Evolutionary conservation across 257 asterid genomes (phyloP), one percentile per base, ranked within the genome.

Genomic region (Rhazya stricta): DNA sequence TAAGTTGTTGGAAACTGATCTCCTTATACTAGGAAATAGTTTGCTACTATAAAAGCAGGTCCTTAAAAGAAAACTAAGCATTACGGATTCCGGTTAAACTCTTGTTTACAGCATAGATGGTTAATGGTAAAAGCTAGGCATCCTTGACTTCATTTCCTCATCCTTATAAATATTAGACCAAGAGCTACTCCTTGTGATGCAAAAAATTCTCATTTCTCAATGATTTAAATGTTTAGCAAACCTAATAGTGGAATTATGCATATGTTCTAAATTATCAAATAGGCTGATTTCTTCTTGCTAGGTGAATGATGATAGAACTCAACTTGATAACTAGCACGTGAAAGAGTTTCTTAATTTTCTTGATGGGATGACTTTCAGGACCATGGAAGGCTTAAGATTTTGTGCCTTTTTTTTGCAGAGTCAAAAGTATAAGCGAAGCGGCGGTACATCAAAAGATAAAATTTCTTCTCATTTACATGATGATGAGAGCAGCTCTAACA

Each of bases 401-500:
- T 32, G 12, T 11, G 46, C 45, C 54, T 25, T 5, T 72, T 42
- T 39, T 32, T 46, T 72, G 71, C 88, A 91, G 94, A 82, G 79
- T 69, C 87, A 80, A 45, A 94, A 86, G 85, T 39, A 74, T 45
- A 82, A 61, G 57, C 85, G 81, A 58, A 77, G 77, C 71, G 87
- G 77, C 16, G 89, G 89, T 71, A 78, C 97, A 27, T 89, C 93
- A 2, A 89, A 81, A 76, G 86, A 87, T 87, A 91, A 91, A 67
- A 83, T 78, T 21, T 84, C 57, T 61, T 79, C 88, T 45, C 82
- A 83, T 51, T 46, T 78, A 3, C 85, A 81, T 68, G 89, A 63
- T 29, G 94, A 91, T 25, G 96, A 92, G 4, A 91, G 88, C 78
- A 85, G 89, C 81, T 89, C 96, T 39, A 91, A 88, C 36, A 91